Percentiles rank a stretch among this genome's conserved stretches.
Evolutionary conservation across 352 stramenopile genomes (phyloP).

Genomic region (Phytophthora colocasiae): DNA sequence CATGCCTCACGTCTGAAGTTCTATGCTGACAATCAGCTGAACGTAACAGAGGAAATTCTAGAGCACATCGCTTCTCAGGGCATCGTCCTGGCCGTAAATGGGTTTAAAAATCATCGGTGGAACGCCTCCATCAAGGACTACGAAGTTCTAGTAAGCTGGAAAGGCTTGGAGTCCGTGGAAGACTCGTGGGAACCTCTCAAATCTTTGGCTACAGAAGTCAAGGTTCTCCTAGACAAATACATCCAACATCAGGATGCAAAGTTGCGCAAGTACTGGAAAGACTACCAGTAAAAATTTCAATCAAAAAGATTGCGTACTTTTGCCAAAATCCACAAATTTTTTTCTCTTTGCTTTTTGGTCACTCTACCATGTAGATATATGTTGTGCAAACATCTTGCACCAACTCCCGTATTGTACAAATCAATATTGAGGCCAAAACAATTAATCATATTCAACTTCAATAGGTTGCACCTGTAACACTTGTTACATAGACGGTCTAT

Average conservation of each 20-base stretch:
- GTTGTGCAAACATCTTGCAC: neutral
- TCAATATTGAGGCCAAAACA: neutral
- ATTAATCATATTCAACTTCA: neutral
- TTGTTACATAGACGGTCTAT: neutral
- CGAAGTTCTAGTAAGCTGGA: neutral
- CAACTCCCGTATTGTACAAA: neutral
- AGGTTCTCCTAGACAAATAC: neutral
- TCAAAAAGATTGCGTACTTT: neutral
- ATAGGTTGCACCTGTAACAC: conserved; percentile 2
- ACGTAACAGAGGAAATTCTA: neutral
- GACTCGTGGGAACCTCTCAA: neutral
- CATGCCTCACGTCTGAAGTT: too few relatives aligned
- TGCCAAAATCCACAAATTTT: neutral
- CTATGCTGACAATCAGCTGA: neutral
- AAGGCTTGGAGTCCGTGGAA: neutral
- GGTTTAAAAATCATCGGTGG: too few relatives aligned
- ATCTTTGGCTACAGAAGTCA: neutral
- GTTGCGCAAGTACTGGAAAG: neutral
- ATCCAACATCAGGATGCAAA: neutral
- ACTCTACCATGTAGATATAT: neutral
- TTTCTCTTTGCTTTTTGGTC: neutral
- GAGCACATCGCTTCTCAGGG: neutral
- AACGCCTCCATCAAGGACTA: neutral
- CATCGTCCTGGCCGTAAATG: neutral
- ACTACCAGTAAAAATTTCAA: neutral